Percentiles rank a stretch among this genome's conserved stretches.
phyloP scores from a whole-genome alignment of 768 basidiomycete genomes.

The Phylloporus sp. region DNA sequence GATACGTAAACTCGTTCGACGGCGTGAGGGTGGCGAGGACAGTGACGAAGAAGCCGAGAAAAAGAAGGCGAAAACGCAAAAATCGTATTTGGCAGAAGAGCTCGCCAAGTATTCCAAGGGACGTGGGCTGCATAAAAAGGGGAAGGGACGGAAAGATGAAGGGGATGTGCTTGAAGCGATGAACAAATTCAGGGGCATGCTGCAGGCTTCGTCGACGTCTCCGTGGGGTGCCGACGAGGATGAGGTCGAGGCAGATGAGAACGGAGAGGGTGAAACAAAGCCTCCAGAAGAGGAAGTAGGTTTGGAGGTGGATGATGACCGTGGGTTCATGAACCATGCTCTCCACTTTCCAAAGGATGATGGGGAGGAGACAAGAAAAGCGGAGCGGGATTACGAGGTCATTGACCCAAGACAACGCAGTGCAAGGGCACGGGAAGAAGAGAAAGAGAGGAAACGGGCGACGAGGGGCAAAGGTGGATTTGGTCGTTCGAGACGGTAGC shows the following conservation, averaged over 20 bases:
- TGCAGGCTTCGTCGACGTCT: constrained; percentile 43
- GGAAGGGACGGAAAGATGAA: constrained; percentile 65
- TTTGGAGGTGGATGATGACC: constrained; percentile 77
- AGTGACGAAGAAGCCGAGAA: constrained; percentile 62
- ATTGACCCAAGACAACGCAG: constrained; percentile 78
- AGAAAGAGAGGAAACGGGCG: constrained; percentile 56
- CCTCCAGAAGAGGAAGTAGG: constrained; percentile 39
- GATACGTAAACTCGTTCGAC: constrained; percentile 71
- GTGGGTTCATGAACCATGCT: constrained; percentile 68
- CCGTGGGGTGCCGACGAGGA: constrained; percentile 24
- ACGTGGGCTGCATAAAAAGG: constrained; percentile 54
- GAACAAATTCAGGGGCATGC: constrained; percentile 66
- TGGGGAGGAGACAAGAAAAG: constrained; percentile 69
- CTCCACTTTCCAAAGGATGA: constrained; percentile 79
- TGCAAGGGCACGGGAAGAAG: constrained; percentile 75
- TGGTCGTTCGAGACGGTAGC: constrained; percentile 22
- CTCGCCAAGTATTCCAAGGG: constrained; percentile 75
- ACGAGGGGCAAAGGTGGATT: constrained; percentile 21
- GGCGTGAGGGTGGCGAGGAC: constrained; percentile 50
- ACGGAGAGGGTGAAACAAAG: constrained; percentile 16
- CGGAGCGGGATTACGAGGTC: constrained; percentile 83
- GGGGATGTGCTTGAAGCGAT: constrained; percentile 65
- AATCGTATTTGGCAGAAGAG: constrained; percentile 77
- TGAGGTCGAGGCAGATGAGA: constrained; percentile 14
- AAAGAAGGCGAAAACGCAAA: constrained; percentile 52